phyloP scores from a whole-genome alignment of 2,329 filamentous ascomycete species.

The Diplodia scrobiculata region DNA sequence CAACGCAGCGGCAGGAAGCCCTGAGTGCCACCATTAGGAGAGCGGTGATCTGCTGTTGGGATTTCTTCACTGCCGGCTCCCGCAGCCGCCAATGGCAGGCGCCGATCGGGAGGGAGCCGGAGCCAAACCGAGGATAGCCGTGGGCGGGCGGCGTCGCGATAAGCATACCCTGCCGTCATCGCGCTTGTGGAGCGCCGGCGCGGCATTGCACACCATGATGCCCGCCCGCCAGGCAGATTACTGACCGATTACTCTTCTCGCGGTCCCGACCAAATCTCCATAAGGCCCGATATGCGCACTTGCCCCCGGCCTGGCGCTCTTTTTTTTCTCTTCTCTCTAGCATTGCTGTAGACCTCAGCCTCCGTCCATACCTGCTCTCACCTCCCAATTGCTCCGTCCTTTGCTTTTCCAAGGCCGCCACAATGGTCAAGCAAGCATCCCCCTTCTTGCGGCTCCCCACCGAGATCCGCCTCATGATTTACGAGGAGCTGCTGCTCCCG shows the following conservation, averaged over 20 bases:
- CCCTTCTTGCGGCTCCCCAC: constrained; percentile 48
- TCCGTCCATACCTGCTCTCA: background rate
- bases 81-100: background rate
- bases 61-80: background rate
- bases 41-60: constrained; percentile 12
- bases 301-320: background rate
- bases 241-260: background rate
- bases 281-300: constrained; percentile 18
- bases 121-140: background rate
- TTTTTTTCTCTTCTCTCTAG: background rate
- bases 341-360: background rate
- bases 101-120: background rate
- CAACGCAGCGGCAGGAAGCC: constrained; percentile 5
- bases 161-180: constrained; percentile 24
- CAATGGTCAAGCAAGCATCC: constrained; percentile 2
- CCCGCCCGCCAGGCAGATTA: constrained; percentile 10
- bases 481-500: constrained; percentile 48
- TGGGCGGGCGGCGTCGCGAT: background rate
- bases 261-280: constrained; percentile 5
- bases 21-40: background rate
- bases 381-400: background rate
- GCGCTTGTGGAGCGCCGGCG: constrained; percentile 7
- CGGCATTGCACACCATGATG: constrained; percentile 22
- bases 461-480: constrained; percentile 53
- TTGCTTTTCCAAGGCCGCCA: background rate